These are phyloP conservation scores for Metschnikowia peoriensis DNA, from an alignment of 805 yeast species.

Conservation along the genomic window DNA sequence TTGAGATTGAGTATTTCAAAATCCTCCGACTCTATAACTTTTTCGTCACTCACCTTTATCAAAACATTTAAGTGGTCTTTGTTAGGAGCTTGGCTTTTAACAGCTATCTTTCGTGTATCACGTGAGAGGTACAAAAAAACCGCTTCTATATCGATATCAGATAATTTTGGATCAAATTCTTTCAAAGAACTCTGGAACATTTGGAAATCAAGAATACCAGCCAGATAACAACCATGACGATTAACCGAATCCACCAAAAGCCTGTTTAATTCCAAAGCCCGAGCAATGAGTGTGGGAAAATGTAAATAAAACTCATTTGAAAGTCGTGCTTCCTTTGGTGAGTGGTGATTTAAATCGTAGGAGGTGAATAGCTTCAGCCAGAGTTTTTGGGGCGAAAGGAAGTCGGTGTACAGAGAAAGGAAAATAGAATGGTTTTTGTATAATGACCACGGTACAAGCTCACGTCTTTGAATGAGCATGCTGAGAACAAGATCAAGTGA, in stretches of 20 bases:
- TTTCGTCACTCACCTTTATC: slow-evolving; percentile 21
- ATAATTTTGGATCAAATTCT: slow-evolving; percentile 10
- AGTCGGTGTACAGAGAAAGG: slow-evolving; percentile 4
- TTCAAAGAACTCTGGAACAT: slow-evolving; percentile 13
- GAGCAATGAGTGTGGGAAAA: slow-evolving; percentile 19
- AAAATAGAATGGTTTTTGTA: slow-evolving; percentile 3
- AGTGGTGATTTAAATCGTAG: not conserved
- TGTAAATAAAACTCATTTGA: slow-evolving; percentile 24
- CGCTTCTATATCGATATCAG: slow-evolving; percentile 27
- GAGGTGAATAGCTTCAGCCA: slow-evolving; percentile 6
- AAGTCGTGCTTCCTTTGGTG: not conserved
- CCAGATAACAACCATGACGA: slow-evolving; percentile 17
- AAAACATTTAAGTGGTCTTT: slow-evolving; percentile 11
- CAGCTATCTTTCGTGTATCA: slow-evolving; percentile 18
- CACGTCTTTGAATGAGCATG: slow-evolving; percentile 21
- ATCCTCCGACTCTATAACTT: slow-evolving; percentile 28
- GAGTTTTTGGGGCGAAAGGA: slow-evolving; percentile 11
- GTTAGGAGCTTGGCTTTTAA: not conserved
- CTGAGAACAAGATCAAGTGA: slow-evolving; percentile 24
- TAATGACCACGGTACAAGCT: slow-evolving; percentile 16
- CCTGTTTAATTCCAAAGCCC: slow-evolving; percentile 2
- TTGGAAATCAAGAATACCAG: slow-evolving; percentile 15
- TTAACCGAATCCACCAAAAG: slow-evolving; percentile 4
- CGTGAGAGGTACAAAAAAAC: slow-evolving; percentile 27
- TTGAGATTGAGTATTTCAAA: slow-evolving; percentile 30